phyloP scores from a whole-genome alignment of 78 protist species.

The Dictyostelium intermedium region DNA sequence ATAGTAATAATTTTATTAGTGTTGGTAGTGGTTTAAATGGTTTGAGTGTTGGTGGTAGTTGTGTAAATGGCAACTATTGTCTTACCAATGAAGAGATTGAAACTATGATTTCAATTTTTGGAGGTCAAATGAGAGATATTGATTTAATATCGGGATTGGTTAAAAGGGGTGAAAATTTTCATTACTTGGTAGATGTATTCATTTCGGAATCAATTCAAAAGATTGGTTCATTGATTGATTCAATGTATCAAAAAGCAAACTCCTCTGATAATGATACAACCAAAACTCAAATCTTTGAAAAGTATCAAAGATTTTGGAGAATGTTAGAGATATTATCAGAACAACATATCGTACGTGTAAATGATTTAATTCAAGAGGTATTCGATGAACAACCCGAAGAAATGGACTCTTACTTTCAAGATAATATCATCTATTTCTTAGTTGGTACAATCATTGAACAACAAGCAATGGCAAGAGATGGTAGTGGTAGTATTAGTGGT shows the following conservation, averaged over 20 bases:
- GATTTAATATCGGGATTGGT: conserved; percentile 53
- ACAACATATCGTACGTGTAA: background rate
- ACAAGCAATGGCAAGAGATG: background rate
- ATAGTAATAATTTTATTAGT: no score
- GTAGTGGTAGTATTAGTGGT: background rate
- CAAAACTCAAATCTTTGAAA: conserved; percentile 30
- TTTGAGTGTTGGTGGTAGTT: background rate
- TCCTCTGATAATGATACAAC: background rate
- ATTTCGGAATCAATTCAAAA: conserved; percentile 49
- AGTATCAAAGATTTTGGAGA: conserved; percentile 45
- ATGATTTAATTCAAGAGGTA: conserved; percentile 41
- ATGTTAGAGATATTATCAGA: conserved; percentile 26
- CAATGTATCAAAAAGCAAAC: conserved; percentile 69
- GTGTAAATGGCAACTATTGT: background rate
- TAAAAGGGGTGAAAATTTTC: conserved; percentile 33
- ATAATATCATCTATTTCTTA: conserved; percentile 31
- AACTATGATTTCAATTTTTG: conserved; percentile 16
- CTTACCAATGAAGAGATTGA: conserved; percentile 19
- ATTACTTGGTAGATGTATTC: conserved; percentile 30
- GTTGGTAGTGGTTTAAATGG: background rate
- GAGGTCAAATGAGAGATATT: conserved; percentile 71
- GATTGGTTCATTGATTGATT: conserved; percentile 27
- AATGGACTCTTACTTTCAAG: conserved; percentile 57
- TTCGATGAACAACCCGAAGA: conserved; percentile 75
- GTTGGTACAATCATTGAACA: conserved; percentile 9